phyloP scores from a whole-genome alignment of 306 rosid genomes.

The Parietaria judaica region DNA sequence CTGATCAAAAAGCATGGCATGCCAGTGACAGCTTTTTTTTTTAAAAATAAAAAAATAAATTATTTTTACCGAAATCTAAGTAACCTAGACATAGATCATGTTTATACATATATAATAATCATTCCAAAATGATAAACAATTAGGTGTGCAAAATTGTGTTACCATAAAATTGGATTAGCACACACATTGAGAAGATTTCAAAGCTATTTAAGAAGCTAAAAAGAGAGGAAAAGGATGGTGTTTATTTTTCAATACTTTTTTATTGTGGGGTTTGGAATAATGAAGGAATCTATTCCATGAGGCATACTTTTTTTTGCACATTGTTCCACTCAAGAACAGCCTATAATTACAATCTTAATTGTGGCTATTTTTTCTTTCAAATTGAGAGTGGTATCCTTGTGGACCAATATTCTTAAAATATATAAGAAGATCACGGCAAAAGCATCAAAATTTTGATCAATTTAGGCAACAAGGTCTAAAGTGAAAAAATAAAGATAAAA shows the following conservation, averaged over 20 bases:
- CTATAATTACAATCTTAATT: slow-evolving; percentile 13
- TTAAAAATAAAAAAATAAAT: slow-evolving; percentile 18
- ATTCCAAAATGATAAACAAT: not conserved
- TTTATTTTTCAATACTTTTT: slow-evolving; percentile 5
- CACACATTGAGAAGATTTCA: slow-evolving; percentile 17
- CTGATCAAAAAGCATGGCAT: slow-evolving; percentile 48
- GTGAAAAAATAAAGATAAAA: no score
- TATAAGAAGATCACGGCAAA: no score
- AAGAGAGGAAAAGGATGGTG: no score
- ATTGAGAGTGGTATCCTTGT: slow-evolving; percentile 19
- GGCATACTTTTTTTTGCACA: slow-evolving; percentile 6
- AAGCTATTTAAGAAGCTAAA: not conserved
- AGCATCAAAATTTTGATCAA: no score
- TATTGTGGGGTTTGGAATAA: slow-evolving; percentile 22
- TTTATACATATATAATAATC: not conserved
- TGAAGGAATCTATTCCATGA: slow-evolving; percentile 20
- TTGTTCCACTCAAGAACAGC: slow-evolving; percentile 13
- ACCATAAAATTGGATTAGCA: not conserved
- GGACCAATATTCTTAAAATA: slow-evolving; percentile 38
- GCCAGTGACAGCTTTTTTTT: slow-evolving; percentile 55
- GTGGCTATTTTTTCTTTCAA: slow-evolving; percentile 14
- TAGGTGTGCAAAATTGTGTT: not conserved
- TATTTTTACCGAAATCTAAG: slow-evolving; percentile 18
- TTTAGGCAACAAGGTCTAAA: no score
- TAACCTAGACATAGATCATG: slow-evolving; percentile 15